These are phyloP conservation scores for Populus euphratica DNA, from an alignment of 345 rosid species.

Conservation along the genomic window DNA sequence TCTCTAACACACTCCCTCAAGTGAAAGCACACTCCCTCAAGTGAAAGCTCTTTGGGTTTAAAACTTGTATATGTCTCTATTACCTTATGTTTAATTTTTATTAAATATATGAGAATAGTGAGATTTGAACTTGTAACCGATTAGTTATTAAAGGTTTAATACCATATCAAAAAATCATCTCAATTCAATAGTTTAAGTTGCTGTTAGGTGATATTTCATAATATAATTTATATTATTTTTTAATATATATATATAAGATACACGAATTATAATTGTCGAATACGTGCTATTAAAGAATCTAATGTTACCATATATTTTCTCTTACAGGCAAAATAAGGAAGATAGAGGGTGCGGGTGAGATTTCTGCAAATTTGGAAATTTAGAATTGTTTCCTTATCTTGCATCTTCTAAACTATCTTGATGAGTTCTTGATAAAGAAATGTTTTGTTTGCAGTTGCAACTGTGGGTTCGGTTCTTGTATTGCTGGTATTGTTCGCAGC, in stretches of 20 bases:
- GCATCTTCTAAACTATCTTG: not conserved
- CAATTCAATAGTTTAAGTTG: no score
- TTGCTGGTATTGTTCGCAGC: not conserved
- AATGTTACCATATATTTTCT: not conserved
- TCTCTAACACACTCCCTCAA: no score
- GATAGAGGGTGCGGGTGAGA: slow-evolving; percentile 6
- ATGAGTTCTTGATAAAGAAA: slow-evolving; percentile 6
- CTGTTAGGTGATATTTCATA: no score
- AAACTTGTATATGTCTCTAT: no score
- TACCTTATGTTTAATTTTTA: no score
- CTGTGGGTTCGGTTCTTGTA: not conserved
- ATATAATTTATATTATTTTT: no score
- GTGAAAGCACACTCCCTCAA: no score
- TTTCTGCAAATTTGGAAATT: not conserved
- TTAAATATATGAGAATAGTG: no score
- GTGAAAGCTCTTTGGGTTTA: no score
- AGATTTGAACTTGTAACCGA: no score
- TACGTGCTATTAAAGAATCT: not conserved
- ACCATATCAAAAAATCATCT: no score
- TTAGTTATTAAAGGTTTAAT: no score
- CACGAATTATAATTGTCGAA: not conserved
- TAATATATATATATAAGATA: not conserved
- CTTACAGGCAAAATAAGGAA: not conserved
- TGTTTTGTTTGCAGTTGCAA: not conserved
- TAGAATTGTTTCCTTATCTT: not conserved